Base-by-base conservation (phyloP, 1,284 basidiomycete genomes). In the Leccinum fallax region DNA sequence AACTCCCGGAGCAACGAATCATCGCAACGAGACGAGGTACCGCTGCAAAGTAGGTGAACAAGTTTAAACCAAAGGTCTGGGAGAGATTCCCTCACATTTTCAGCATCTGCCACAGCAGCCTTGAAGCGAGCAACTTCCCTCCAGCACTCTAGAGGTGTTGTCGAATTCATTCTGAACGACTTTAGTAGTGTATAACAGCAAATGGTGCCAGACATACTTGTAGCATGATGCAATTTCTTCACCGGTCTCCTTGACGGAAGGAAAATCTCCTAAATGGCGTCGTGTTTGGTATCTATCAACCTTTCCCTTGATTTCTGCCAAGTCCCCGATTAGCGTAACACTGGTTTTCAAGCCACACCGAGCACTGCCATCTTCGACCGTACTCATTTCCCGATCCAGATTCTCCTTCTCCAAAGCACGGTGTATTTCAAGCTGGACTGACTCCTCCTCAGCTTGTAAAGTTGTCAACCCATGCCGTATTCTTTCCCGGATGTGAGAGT, bases 401-500 rank as follows among this genome's bases (percentile, higher is more conserved):
- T 93, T 93, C 78, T 93, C 91, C 77, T 87, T 89, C 78, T 92
- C 89, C 43, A 93, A 78, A 4, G 88, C 89, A 43, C 71, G 76
- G 69, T 90, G 86, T 55, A 93, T 91, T 74, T 91, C 83, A 58
- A 78, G 76, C 49, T 81, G 83, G 4, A 93, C 86, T 24, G 78
- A 73, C 65, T 87, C 84, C 71, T 92, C 91, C 68, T 90, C 85
- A 46, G 80, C 78, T 51, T 83, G 85, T 64, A 93, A 77, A 54
- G 81, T 81, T 52, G 80, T 76, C 10, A 92, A 76, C 72, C 92
- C 90, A 43, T 79, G 78, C 55, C 86, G 80, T 64, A 93, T 93
- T 51, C 85, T 83, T 36, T 83, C 75, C 43, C 85, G 86, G 61
- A 93, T 83, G 63, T 85, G 86, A 10, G 81, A 79, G 70, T 93